Percentiles rank a stretch among this genome's conserved stretches.
Conservation (phyloP, 1,139 yeast species). For the Wickerhamiella pararugosa region DNA sequence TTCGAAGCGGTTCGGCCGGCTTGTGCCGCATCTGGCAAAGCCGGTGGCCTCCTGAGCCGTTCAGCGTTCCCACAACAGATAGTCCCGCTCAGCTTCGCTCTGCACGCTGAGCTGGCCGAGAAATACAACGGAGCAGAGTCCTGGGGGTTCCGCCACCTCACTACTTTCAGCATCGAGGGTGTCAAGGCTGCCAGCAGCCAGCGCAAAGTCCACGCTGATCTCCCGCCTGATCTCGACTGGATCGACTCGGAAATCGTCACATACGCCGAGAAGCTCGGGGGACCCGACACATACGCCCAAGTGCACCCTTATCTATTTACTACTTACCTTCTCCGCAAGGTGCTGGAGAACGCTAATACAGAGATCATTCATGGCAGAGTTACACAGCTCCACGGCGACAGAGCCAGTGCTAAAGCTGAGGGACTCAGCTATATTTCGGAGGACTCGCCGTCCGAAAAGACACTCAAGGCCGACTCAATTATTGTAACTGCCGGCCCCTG, state of each 20-base stretch:
- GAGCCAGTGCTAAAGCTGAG: constrained; percentile 6
- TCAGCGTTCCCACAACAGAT: constrained; percentile 97
- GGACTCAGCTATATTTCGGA: background rate
- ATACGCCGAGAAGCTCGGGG: constrained; percentile 73
- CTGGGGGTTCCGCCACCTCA: constrained; percentile 87
- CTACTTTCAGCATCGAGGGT: constrained; percentile 80
- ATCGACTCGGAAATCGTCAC: constrained; percentile 48
- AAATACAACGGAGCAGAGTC: constrained; percentile 64
- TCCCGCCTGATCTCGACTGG: constrained; percentile 78
- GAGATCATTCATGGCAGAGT: constrained; percentile 79
- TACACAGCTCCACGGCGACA: constrained; percentile 32
- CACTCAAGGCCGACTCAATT: constrained; percentile 51
- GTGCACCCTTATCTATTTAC: constrained; percentile 94
- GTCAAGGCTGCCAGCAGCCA: constrained; percentile 30
- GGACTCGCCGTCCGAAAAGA: background rate
- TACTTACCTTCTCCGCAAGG: constrained; percentile 60
- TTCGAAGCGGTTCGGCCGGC: constrained; percentile 86
- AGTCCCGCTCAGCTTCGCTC: constrained; percentile 72
- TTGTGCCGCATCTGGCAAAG: constrained; percentile 95
- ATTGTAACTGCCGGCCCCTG: constrained; percentile 91
- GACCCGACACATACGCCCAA: constrained; percentile 82
- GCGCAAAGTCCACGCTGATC: constrained; percentile 8
- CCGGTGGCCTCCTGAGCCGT: constrained; percentile 84
- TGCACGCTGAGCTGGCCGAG: constrained; percentile 73
- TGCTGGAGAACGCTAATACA: constrained; percentile 72